A percentile compares a stretch with the other conserved stretches of the same genome.
phyloP scores from a whole-genome alignment of 164 flowering plant genomes.

The Hamamelis virginiana region DNA sequence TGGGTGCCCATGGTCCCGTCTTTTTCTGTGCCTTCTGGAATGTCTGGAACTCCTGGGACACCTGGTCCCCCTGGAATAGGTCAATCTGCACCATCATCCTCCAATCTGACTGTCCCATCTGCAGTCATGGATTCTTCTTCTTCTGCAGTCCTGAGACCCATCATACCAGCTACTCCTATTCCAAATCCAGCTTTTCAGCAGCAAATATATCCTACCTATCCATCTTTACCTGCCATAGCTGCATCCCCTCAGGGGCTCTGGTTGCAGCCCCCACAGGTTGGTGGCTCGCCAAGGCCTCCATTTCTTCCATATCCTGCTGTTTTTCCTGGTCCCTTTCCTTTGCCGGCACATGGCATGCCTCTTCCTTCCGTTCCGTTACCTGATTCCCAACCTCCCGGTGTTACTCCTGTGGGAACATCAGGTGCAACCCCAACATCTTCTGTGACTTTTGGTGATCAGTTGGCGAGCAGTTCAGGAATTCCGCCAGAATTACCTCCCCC shows the following conservation, averaged over 20 bases:
- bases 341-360: slow-evolving; percentile 43
- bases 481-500: slow-evolving; percentile 53
- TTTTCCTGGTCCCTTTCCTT: slow-evolving; percentile 50
- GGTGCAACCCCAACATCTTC: slow-evolving; percentile 28
- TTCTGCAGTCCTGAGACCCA: slow-evolving; percentile 30
- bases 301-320: slow-evolving; percentile 54
- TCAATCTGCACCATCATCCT: slow-evolving; percentile 27
- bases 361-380: slow-evolving; percentile 48
- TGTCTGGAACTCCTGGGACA: slow-evolving; percentile 34
- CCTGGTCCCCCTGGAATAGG: slow-evolving; percentile 60
- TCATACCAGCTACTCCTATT: slow-evolving; percentile 22
- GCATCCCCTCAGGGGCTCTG: slow-evolving; percentile 66
- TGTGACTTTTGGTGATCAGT: slow-evolving; percentile 31
- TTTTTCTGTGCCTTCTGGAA: slow-evolving; percentile 37
- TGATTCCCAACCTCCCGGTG: slow-evolving; percentile 70
- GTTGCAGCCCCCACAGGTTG: slow-evolving; percentile 63
- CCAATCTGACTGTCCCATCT: slow-evolving; percentile 24
- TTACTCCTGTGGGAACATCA: slow-evolving; percentile 43
- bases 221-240: slow-evolving; percentile 45
- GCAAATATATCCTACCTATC: slow-evolving; percentile 41
- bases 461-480: slow-evolving; percentile 20
- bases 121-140: slow-evolving; percentile 33
- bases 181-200: slow-evolving; percentile 44
- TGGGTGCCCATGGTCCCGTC: slow-evolving; percentile 34
- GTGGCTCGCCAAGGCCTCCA: slow-evolving; percentile 59